Evolutionary conservation across 331 rosid genomes (phyloP).

Genomic region (Arachis monticola): DNA sequence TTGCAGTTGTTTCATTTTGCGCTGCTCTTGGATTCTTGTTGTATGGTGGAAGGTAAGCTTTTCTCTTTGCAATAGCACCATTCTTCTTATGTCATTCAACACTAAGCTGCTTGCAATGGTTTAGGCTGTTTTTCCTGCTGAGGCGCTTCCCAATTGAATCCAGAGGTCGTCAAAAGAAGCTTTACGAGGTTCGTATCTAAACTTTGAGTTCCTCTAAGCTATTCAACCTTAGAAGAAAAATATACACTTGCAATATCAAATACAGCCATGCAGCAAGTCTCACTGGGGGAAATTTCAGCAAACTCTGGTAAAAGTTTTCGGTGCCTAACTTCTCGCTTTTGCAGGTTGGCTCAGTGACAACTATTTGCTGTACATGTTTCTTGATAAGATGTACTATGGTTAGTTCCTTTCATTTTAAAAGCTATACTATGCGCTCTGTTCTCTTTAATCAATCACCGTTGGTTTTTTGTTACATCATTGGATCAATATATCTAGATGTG

Average conservation of each 20-base stretch:
- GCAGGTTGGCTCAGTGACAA: slow-evolving; percentile 85
- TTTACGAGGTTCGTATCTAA: slow-evolving; percentile 65
- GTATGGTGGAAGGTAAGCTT: slow-evolving; percentile 83
- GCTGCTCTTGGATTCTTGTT: slow-evolving; percentile 77
- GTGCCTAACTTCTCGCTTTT: slow-evolving; percentile 34
- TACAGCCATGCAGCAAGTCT: slow-evolving; percentile 9
- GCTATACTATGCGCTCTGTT: not conserved
- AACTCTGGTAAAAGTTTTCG: not conserved
- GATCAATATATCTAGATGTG: no score
- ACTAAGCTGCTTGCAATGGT: slow-evolving; percentile 12
- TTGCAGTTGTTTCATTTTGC: slow-evolving; percentile 67
- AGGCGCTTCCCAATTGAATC: slow-evolving; percentile 89
- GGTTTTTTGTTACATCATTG: no score
- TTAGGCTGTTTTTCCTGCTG: slow-evolving; percentile 71
- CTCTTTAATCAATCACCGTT: no score
- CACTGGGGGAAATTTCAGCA: not conserved
- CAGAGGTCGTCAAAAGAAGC: slow-evolving; percentile 83
- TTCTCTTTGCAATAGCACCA: not conserved
- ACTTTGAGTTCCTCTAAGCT: not conserved
- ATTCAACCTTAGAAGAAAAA: not conserved
- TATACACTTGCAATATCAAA: slow-evolving; percentile 16
- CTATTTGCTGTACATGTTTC: slow-evolving; percentile 77
- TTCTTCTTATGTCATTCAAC: not conserved
- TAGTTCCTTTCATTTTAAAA: slow-evolving; percentile 45
- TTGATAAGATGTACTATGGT: slow-evolving; percentile 80